phyloP scores from a whole-genome alignment of 495 filamentous ascomycete genomes.

The Cryomyces minteri region DNA sequence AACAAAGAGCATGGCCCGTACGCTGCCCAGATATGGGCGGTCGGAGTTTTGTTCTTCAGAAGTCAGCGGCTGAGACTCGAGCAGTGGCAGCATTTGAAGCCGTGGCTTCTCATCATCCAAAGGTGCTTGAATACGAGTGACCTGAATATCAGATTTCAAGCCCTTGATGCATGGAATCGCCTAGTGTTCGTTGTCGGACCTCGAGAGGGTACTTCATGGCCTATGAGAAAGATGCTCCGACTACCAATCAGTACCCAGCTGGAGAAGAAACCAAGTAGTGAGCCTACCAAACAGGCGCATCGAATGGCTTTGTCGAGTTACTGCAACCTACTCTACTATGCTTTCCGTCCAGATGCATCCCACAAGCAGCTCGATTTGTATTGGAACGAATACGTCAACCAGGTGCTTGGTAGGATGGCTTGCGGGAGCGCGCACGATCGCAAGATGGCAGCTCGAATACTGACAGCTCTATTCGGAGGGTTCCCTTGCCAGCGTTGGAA shows the following conservation, averaged over 20 bases:
- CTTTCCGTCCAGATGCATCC: slow-evolving; percentile 49
- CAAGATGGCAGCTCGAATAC: slow-evolving; percentile 35
- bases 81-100: slow-evolving; percentile 50
- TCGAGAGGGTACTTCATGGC: slow-evolving; percentile 36
- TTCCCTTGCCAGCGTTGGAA: slow-evolving; percentile 50
- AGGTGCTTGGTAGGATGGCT: slow-evolving; percentile 29
- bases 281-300: slow-evolving; percentile 34
- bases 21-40: slow-evolving; percentile 82
- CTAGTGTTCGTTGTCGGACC: slow-evolving; percentile 53
- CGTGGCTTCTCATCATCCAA: slow-evolving; percentile 62
- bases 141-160: slow-evolving; percentile 47
- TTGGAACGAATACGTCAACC: slow-evolving; percentile 60
- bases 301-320: slow-evolving; percentile 48
- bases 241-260: slow-evolving; percentile 54
- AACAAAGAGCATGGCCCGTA: slow-evolving; percentile 40
- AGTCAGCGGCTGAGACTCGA: slow-evolving; percentile 39
- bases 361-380: slow-evolving; percentile 45
- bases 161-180: slow-evolving; percentile 68
- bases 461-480: slow-evolving; percentile 50
- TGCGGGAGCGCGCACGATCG: slow-evolving; percentile 5
- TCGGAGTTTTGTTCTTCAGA: slow-evolving; percentile 57
- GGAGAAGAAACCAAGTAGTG: slow-evolving; percentile 38
- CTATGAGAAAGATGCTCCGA: slow-evolving; percentile 45
- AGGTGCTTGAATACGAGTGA: slow-evolving; percentile 72
- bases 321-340: slow-evolving; percentile 70